Base-by-base conservation (phyloP, 106 monocot species). In the Dendrobium catenatum region DNA sequence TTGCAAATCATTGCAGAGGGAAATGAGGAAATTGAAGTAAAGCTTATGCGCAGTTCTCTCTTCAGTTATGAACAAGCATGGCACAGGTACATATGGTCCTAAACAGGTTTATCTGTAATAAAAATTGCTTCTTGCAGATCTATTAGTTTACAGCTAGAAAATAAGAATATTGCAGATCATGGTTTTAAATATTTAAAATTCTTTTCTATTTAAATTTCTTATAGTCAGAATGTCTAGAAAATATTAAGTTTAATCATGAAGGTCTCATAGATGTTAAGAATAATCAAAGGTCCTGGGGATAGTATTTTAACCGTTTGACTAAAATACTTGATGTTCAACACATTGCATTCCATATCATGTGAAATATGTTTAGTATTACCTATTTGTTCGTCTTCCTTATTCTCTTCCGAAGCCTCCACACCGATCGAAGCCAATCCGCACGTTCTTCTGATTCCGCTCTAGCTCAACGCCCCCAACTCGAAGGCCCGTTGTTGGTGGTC, bases 41-140 rank as follows among this genome's bases (percentile, higher is more conserved):
- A 93, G 85, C 93, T 93, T 55, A 75, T 99, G 61, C 85, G 84
- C 83, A 93, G 95, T 82, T 93, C 99, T 79, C 77, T 91, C 42
- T 99, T 95, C 86, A 99, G 95, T 83, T 95, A 99, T 84, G 99
- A 99, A 84, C 99, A 95, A 82, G 95, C 99, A 77, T 99, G 99
- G 93, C 95, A 99, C 84, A 95, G 99, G 97, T 93, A 79, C 58
- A 44, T 11, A 76, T 77, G n/a, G 11, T 43, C 26, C 68, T 77
- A 44, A 79, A 81, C 33, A 42, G 80, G 20, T 77, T 26, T 77
- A 56, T 33, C 3, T 61, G 58, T 1, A 77, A 79, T 68, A 0
- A 72, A 33, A 33, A 41, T 9, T 72, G 19, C 26, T 41, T 47
- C 15, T 80, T 77, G 49, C 9, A 48, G 24, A 43, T 37, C 5